phyloP scores from a whole-genome alignment of 345 rosid genomes.

The Pistacia vera region DNA sequence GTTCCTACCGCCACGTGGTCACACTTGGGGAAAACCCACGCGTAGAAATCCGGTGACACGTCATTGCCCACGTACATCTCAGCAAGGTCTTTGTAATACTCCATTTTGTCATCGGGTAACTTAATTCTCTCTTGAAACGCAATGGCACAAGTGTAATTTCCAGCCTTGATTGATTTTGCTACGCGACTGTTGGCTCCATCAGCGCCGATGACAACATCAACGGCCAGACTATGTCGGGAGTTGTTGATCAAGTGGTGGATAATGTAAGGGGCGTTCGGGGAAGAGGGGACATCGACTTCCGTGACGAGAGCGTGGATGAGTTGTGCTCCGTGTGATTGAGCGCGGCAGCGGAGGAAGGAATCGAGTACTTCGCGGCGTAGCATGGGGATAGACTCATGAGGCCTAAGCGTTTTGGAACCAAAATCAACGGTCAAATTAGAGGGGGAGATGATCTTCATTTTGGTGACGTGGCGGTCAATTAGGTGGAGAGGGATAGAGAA shows the following conservation, averaged over 20 bases:
- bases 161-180: constrained; percentile 58
- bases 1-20: constrained; percentile 84
- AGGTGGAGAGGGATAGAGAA: constrained; percentile 59
- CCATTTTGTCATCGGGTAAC: constrained; percentile 65
- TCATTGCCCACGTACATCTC: constrained; percentile 74
- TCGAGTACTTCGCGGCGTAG: constrained; percentile 76
- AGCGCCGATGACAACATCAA: constrained; percentile 62
- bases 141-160: constrained; percentile 57
- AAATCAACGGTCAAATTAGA: constrained; percentile 67
- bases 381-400: constrained; percentile 69
- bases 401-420: constrained; percentile 52
- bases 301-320: constrained; percentile 56
- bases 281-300: constrained; percentile 47
- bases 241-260: constrained; percentile 48
- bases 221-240: constrained; percentile 38
- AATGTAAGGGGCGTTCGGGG: constrained; percentile 43
- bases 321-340: constrained; percentile 51
- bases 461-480: constrained; percentile 67
- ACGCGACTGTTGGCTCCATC: constrained; percentile 73
- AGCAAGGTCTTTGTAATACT: constrained; percentile 57
- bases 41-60: constrained; percentile 80
- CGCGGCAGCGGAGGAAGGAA: constrained; percentile 65
- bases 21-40: constrained; percentile 76
- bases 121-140: constrained; percentile 73
- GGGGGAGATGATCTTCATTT: constrained; percentile 72